Percentiles rank a stretch among this genome's conserved stretches.
These are phyloP conservation scores for Diplocarpon mali DNA, from an alignment of 2,329 filamentous ascomycete genomes.

Conservation along the genomic window DNA sequence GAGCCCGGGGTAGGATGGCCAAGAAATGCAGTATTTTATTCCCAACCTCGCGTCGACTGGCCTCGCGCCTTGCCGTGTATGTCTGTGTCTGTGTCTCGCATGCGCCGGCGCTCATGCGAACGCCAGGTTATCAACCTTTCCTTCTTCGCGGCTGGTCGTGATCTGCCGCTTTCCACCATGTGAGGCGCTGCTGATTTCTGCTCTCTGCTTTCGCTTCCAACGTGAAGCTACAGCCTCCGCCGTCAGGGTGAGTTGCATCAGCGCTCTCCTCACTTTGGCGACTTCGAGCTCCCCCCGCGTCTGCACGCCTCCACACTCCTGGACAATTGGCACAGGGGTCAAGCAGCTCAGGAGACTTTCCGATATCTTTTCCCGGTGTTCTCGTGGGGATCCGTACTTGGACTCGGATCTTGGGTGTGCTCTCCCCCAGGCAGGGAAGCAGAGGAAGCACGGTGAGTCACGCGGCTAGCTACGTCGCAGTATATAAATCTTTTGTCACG, in stretches of 20 bases:
- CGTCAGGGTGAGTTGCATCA: background rate
- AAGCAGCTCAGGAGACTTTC: background rate
- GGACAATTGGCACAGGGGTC: background rate
- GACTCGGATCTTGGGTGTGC: no score
- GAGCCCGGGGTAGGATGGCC: background rate
- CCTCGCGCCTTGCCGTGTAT: no score
- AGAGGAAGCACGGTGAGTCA: no score
- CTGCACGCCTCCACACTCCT: background rate
- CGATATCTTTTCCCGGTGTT: background rate
- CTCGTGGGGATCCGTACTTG: background rate
- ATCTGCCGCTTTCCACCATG: background rate
- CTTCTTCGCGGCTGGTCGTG: background rate
- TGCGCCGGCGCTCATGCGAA: background rate
- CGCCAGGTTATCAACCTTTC: no score
- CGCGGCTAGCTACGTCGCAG: no score
- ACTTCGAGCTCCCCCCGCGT: constrained; percentile 1
- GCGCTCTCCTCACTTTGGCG: background rate
- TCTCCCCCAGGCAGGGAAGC: no score
- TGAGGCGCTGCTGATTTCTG: no score
- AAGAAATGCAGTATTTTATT: constrained; percentile 1
- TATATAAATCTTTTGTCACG: no score
- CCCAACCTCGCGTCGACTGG: background rate
- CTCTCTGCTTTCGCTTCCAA: background rate
- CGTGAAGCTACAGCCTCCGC: background rate
- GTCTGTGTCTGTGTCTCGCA: no score